These are phyloP conservation scores for Histomonas meleagridis DNA, from an alignment of 208 protist species.

Conservation along the genomic window DNA sequence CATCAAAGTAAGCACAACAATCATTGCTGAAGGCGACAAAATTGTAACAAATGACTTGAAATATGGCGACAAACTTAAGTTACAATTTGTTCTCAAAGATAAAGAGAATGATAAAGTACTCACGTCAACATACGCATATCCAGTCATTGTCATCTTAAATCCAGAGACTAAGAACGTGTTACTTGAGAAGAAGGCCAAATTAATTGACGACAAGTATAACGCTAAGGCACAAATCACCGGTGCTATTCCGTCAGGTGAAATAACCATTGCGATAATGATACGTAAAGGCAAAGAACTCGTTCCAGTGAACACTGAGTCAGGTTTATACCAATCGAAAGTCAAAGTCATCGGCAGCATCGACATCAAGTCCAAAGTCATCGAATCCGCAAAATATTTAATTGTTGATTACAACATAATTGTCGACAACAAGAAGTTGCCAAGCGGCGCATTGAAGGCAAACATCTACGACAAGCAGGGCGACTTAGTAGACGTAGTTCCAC, in stretches of 20 bases:
- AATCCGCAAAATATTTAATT: background rate
- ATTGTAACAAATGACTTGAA: too few relatives aligned
- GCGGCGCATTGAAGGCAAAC: background rate
- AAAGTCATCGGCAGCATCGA: background rate
- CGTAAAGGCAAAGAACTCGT: constrained; percentile 10
- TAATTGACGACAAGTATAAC: background rate
- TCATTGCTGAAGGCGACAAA: background rate
- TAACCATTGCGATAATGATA: background rate
- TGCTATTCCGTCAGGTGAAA: background rate
- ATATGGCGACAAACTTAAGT: background rate
- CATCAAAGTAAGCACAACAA: background rate
- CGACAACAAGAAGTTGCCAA: background rate
- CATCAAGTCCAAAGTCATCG: background rate
- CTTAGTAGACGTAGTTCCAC: background rate
- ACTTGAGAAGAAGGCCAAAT: background rate
- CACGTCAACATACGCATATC: background rate
- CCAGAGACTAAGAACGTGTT: background rate
- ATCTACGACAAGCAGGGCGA: background rate
- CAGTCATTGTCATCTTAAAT: background rate
- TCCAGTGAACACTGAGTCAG: background rate
- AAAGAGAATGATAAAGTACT: background rate
- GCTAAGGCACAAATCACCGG: background rate
- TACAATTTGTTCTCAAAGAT: background rate
- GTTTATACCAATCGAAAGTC: background rate
- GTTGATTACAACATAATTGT: background rate